Evolutionary conservation across 345 rosid genomes (phyloP).

Genomic region (Trapa incisa): DNA sequence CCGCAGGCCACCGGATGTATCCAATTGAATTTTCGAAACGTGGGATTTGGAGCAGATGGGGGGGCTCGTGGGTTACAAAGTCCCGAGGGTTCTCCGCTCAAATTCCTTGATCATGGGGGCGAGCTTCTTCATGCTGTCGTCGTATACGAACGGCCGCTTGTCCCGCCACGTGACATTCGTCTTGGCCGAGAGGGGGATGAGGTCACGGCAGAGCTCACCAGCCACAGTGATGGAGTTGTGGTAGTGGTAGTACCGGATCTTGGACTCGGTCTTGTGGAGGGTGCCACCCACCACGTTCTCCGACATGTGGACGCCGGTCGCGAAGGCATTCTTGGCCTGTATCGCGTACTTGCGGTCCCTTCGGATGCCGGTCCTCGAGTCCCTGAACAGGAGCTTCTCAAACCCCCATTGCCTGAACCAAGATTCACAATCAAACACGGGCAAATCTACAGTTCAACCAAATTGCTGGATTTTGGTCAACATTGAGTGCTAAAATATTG

Average conservation of each 20-base stretch:
- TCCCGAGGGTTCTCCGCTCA: conserved; percentile 38
- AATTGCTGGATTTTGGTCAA: too few relatives aligned
- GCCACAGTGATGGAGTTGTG: conserved; percentile 53
- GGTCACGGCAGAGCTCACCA: conserved; percentile 56
- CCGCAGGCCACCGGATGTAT: too few relatives aligned
- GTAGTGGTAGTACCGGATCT: conserved; percentile 71
- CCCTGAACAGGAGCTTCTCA: conserved; percentile 71
- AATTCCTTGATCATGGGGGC: conserved; percentile 44
- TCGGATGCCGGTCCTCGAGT: conserved; percentile 49
- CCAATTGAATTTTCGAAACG: background rate
- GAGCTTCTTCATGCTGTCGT: conserved; percentile 63
- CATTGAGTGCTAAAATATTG: too few relatives aligned
- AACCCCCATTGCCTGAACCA: conserved; percentile 78
- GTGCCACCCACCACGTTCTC: conserved; percentile 70
- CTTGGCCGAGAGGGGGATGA: conserved; percentile 41
- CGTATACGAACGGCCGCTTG: conserved; percentile 57
- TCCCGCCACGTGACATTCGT: conserved; percentile 34
- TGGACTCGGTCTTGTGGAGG: conserved; percentile 60
- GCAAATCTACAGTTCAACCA: too few relatives aligned
- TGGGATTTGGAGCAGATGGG: background rate
- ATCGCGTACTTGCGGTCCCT: conserved; percentile 82
- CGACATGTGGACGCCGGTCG: conserved; percentile 90
- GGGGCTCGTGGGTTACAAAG: background rate
- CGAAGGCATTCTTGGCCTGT: conserved; percentile 69
- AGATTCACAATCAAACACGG: background rate